Evolutionary conservation across 2,329 filamentous ascomycete genomes (phyloP).

Genomic region (Fusarium sp.): DNA sequence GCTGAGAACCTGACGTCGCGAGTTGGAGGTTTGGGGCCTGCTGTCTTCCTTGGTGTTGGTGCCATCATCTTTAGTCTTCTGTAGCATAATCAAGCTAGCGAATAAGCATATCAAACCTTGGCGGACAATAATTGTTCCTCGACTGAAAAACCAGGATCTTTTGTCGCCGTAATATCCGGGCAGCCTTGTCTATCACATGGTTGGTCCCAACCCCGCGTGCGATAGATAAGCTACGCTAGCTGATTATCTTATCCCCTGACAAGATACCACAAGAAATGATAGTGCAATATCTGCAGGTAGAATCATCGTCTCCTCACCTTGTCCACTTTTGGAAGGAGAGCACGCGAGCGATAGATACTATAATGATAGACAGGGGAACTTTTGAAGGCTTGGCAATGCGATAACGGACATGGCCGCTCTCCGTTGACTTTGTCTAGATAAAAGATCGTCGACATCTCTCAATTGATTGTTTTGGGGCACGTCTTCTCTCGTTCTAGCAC

Average conservation of each 20-base stretch:
- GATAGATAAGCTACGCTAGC: not conserved
- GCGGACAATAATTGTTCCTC: not conserved
- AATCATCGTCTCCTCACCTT: not conserved
- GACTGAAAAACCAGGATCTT: not conserved
- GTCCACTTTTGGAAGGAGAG: constrained; percentile 27
- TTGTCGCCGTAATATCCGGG: not conserved
- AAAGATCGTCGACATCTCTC: constrained; percentile 8
- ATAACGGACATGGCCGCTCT: constrained; percentile 23
- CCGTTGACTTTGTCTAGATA: constrained; percentile 3
- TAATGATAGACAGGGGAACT: constrained; percentile 9
- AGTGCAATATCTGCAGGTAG: not conserved
- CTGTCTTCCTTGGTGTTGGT: not conserved
- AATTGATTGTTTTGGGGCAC: not conserved
- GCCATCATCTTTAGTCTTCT: not conserved
- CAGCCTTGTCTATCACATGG: not conserved
- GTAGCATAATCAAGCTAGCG: not conserved
- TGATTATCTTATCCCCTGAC: fast-evolving
- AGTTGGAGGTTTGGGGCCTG: not conserved
- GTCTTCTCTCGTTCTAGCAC: not conserved
- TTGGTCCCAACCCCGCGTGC: not conserved
- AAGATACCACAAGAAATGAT: fast-evolving
- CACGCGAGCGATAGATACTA: constrained; percentile 5
- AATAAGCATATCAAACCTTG: not conserved
- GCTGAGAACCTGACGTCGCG: not conserved
- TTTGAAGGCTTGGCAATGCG: constrained; percentile 24